Percentiles rank a stretch among this genome's conserved stretches.
phyloP scores from a whole-genome alignment of 2,329 filamentous ascomycete genomes.

The Nemania serpens region DNA sequence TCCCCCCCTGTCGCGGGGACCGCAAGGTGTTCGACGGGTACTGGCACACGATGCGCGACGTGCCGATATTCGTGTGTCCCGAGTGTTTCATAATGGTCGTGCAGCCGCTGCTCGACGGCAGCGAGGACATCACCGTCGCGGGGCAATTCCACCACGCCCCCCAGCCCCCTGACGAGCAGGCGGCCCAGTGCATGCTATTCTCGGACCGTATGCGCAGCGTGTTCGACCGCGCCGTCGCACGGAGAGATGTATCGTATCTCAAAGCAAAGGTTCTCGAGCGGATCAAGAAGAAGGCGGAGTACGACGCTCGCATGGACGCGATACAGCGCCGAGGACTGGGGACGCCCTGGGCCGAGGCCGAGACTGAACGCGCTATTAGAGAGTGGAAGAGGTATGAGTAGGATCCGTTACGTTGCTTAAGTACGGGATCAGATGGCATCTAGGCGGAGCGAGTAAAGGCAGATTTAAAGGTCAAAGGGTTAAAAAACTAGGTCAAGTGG shows the following conservation, averaged over 20 bases:
- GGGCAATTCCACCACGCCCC: conserved; percentile 67
- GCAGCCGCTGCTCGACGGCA: conserved; percentile 65
- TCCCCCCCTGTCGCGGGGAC: conserved; percentile 69
- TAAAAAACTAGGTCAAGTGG: neutral
- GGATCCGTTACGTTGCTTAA: conserved; percentile 25
- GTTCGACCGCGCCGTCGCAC: conserved; percentile 69
- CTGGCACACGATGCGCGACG: conserved; percentile 78
- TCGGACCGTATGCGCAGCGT: conserved; percentile 76
- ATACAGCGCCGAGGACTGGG: conserved; percentile 37
- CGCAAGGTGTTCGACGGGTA: conserved; percentile 62
- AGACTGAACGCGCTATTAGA: conserved; percentile 54
- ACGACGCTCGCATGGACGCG: conserved; percentile 37
- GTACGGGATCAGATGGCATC: neutral
- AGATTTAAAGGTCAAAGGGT: no score
- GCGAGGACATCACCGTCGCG: conserved; percentile 55
- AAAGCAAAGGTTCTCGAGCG: conserved; percentile 61
- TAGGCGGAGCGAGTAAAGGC: neutral
- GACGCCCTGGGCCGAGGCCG: conserved; percentile 47
- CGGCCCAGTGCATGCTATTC: conserved; percentile 76
- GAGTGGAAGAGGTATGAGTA: conserved; percentile 65
- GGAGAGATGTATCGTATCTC: conserved; percentile 70
- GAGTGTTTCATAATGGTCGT: conserved; percentile 85
- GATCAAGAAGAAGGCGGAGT: conserved; percentile 62
- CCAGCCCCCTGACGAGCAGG: conserved; percentile 53
- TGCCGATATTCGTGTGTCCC: conserved; percentile 82